Conservation (phyloP, 164 flowering plant genomes). For the Buxus sempervirens region DNA sequence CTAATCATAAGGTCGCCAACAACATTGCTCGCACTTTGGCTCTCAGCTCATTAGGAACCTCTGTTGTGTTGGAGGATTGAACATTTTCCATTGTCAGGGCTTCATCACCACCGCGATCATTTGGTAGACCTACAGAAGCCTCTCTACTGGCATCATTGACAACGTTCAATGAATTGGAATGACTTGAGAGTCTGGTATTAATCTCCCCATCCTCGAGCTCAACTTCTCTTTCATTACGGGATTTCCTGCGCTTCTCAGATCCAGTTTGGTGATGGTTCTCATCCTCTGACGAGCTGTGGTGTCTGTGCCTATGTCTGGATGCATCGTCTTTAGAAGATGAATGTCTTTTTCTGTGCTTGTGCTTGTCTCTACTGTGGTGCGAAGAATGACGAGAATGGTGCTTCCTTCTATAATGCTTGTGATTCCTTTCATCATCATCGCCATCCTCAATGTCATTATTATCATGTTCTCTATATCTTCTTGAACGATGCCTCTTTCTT, state of each 20-base stretch:
- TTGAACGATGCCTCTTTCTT: constrained; percentile 50
- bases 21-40: constrained; percentile 91
- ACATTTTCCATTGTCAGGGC: constrained; percentile 18
- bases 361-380: constrained; percentile 41
- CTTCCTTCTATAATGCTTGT: constrained; percentile 46
- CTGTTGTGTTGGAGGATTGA: constrained; percentile 36
- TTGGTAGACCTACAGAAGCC: constrained; percentile 28
- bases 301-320: constrained; percentile 27
- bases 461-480: constrained; percentile 29
- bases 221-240: constrained; percentile 28
- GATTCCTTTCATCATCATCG: constrained; percentile 29
- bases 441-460: no score
- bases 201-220: constrained; percentile 63
- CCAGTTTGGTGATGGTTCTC: constrained; percentile 27
- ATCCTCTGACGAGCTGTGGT: constrained; percentile 41
- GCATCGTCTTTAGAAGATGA: constrained; percentile 42
- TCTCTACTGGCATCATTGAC: constrained; percentile 33
- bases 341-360: constrained; percentile 40
- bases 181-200: constrained; percentile 27
- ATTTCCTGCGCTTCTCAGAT: constrained; percentile 26
- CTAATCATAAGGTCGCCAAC: constrained; percentile 54
- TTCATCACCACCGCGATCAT: constrained; percentile 22
- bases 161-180: constrained; percentile 25
- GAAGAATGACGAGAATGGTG: constrained; percentile 51
- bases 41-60: constrained; percentile 71